phyloP scores from a whole-genome alignment of 768 basidiomycete genomes.

The Boletus rex-veris region DNA sequence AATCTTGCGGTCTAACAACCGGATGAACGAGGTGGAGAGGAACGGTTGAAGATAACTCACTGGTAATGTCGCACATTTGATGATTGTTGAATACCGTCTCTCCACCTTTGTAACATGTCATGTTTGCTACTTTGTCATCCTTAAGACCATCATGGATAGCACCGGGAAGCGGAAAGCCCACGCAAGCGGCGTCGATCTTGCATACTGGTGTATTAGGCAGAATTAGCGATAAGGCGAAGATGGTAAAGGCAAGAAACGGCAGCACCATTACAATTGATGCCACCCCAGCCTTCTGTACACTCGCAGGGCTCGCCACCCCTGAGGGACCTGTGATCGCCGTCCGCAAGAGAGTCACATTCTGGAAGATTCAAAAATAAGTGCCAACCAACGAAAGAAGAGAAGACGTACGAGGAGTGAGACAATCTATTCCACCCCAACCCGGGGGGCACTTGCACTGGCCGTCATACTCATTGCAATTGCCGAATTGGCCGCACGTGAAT shows the following conservation, averaged over 20 bases:
- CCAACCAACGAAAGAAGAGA: conserved; percentile 1
- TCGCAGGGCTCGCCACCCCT: conserved; percentile 76
- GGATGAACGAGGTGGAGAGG: not conserved
- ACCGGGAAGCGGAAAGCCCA: conserved; percentile 66
- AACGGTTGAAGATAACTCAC: conserved; percentile 44
- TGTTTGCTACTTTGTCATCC: conserved; percentile 48
- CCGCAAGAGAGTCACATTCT: conserved; percentile 95
- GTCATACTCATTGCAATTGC: conserved; percentile 84
- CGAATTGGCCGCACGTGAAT: conserved; percentile 91
- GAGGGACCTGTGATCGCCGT: conserved; percentile 80
- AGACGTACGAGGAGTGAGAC: conserved; percentile 81
- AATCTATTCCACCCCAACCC: conserved; percentile 98
- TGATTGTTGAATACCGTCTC: conserved; percentile 93
- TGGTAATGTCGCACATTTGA: conserved; percentile 98
- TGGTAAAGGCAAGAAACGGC: not conserved
- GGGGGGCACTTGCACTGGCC: conserved; percentile 96
- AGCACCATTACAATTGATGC: conserved; percentile 96
- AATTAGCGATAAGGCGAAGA: not conserved
- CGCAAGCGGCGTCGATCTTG: conserved; percentile 74
- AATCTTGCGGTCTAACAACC: conserved; percentile 79
- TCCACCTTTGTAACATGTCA: conserved; percentile 94
- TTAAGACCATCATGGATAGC: conserved; percentile 37
- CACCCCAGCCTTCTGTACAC: conserved; percentile 93
- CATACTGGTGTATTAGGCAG: conserved; percentile 59
- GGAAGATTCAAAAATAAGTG: not conserved